Evolutionary conservation across 805 yeast species (phyloP), one percentile per base, ranked within the genome.

Genomic region (Barnettozyma vustinii): DNA sequence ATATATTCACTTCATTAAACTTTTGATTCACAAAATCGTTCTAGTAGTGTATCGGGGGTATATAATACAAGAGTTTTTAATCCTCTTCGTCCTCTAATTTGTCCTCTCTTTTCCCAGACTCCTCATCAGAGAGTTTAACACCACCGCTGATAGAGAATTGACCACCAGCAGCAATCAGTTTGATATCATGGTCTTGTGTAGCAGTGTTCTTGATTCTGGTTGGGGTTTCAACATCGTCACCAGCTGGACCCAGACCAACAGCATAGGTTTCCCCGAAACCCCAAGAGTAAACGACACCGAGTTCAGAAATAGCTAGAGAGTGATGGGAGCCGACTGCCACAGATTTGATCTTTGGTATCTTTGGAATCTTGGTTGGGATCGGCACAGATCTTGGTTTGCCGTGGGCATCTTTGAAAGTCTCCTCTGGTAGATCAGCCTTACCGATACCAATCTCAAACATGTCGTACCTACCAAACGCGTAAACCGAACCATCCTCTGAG

Each of bases 181-280:
- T 63, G 57, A 94, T 88, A 54, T 84, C 79, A 48, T 87, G 84
- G 48, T 79, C 79, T 59, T 81, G 85, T 1, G 97, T 90, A 2
- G 99, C 99, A 4, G 98, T 94, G 66, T 95, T 94, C 57, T 83
- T 81, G 59, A 94, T 88, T 66, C 92, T 79, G 0, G 97, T 87
- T 40, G 99, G 99, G 19, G 72, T 72, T 46, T 82, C 95, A 47
- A 89, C 85, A 64, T 94, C 98, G 42, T 88, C 97, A 35, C 87
- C 83, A 6, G 74, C 72, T 18, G 90, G 91, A 8, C 99, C 99
- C 51, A 90, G 81, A 12, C 99, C 99, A 30, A 92, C 83, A 18
- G 96, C 99, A 67, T 89, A 94, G 1, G 97, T 91, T 56, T 92
- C 98, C 41, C 95, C 97, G 64, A 91, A 94, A 1, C 99, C 99